phyloP scores from a whole-genome alignment of 176 grass and related monocot genomes.

The Triticum turgidum region DNA sequence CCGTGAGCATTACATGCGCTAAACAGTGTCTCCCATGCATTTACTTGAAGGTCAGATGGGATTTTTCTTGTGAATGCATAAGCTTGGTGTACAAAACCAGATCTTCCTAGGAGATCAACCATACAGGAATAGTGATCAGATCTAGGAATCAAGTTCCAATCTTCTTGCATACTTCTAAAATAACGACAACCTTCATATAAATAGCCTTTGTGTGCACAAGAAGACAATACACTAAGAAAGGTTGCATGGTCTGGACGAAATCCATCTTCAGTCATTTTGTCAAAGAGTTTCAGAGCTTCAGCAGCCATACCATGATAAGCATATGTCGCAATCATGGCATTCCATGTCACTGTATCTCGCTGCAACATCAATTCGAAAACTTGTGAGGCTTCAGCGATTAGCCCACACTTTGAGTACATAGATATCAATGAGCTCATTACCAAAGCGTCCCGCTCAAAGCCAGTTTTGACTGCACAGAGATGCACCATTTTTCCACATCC shows the following conservation, averaged over 20 bases:
- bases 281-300: constrained; percentile 61
- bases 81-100: constrained; percentile 60
- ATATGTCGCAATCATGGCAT: constrained; percentile 73
- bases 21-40: constrained; percentile 75
- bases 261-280: constrained; percentile 49
- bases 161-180: constrained; percentile 60
- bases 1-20: constrained; percentile 69
- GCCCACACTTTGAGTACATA: constrained; percentile 75
- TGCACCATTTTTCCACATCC: constrained; percentile 71
- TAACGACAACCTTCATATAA: constrained; percentile 64
- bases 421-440: constrained; percentile 78
- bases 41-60: constrained; percentile 48
- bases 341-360: constrained; percentile 70
- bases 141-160: constrained; percentile 67
- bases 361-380: constrained; percentile 53
- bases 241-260: constrained; percentile 64
- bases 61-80: constrained; percentile 58
- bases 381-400: constrained; percentile 53
- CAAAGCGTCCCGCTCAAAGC: constrained; percentile 68
- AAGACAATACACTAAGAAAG: constrained; percentile 64
- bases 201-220: constrained; percentile 72
- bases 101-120: constrained; percentile 77
- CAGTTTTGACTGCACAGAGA: constrained; percentile 42
- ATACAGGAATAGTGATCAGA: constrained; percentile 79
- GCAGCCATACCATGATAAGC: constrained; percentile 67